Evolutionary conservation across 2,329 filamentous ascomycete genomes (phyloP), one percentile per base, ranked within the genome.

Genomic region (Aureobasidium musti): DNA sequence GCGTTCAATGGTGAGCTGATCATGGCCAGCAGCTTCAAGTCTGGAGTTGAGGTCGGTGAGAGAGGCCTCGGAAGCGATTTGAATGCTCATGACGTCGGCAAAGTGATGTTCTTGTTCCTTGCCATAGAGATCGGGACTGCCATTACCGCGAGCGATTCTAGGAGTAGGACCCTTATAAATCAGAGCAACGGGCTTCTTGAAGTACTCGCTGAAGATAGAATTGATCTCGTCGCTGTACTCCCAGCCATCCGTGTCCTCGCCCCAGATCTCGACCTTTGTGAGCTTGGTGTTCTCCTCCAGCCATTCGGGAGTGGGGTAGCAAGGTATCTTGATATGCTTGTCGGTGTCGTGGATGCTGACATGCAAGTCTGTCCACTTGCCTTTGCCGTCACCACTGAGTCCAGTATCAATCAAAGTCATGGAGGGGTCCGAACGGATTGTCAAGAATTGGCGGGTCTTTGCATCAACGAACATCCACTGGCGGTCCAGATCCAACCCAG

Each of bases 381-480:
- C 37, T 33, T 69, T 68, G 41, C 69, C 67, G 60, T 81, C 75
- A 3, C 75, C 70, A 68, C 80, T 77, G 66, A 87, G 78, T 2
- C 77, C 76, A 1, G 85, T 86, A 39, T 83, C 81, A 72, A 89
- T 87, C 14, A 88, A 79, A 0, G 87, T 89, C 86, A 89, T 88
- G 45, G 81, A 77, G 4, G 86, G 80, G 67, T 85, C 82, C 66
- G 84, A 79, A 17, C 87, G 84, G 72, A 89, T 89, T 2, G 87
- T 89, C 63, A 88, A 74, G 73, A 89, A 89, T 66, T 86, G 81
- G 59, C 80, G 76, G 5, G 78, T 79, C 19, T 81, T 77, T 1
- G 81, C 80, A 39, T 84, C 81, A 56, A 88, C 80, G 75, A 89
- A 86, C 87, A 89, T 89, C 86, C 87, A 89, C 69, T 85, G 83